Base-by-base conservation (phyloP, 2,329 filamentous ascomycete species). In the Escovopsis sp. region DNA sequence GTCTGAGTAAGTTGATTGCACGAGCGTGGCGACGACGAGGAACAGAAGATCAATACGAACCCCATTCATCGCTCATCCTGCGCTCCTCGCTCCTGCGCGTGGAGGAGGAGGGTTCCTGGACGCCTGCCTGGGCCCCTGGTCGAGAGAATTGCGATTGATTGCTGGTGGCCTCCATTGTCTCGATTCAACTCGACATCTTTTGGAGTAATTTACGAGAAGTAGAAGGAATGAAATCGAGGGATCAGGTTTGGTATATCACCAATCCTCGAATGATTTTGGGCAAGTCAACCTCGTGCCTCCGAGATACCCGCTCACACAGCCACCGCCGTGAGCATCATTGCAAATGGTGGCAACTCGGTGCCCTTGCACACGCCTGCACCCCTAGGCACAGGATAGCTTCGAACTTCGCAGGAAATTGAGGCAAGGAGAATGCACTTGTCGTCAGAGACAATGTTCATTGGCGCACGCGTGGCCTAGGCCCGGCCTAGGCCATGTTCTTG, bases 11-110 rank as follows among this genome's bases (percentile, higher is more conserved):
- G 33, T 32, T 5, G n/a, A 36, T 36, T 19, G 34, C 33, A 10
- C 26, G 12, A 36, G 23, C 23, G 23, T 11, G 11, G 28, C 28
- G 7, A 9, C 28, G 28, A 9, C 28, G 3, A 32, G 8, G 28
- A 11, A 2, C 4, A 9, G 8, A 11, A 32, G 28, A 23, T 23
- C 23, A 18, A 18, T 23, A 59, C 64, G 55, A 45, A 70, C 67
- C 68, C 68, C 68, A 72, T 55, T 72, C 68, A 47, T 66, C 67
- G 23, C 61, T 68, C 51, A 56, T 55, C 47, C 56, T 57, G 45
- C 55, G 55, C 45, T 58, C 61, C 42, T 60, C 51, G 49, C 53
- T 58, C 45, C 45, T 43, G 15, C 42, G 51, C 5, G 47, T 49
- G 7, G 47, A 42, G 15, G 55, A 49, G 34, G 58, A 55, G 11